Conservation (phyloP, 148 eudicot genomes). For the Rhododendron griersonianum region DNA sequence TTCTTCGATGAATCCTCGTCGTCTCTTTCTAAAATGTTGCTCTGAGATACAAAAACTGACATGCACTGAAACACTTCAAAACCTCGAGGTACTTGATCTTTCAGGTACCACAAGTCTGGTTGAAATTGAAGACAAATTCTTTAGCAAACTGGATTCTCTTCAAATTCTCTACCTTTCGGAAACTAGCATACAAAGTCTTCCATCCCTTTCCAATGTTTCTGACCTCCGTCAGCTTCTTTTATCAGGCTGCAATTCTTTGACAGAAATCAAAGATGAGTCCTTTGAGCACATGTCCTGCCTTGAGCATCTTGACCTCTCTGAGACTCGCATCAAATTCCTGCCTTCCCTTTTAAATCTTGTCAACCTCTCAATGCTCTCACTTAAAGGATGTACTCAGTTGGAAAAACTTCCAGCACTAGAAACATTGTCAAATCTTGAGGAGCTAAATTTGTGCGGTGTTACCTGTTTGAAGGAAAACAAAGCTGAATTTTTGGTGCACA, state of each 20-base stretch:
- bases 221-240: background rate
- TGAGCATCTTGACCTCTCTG: slow-evolving; percentile 24
- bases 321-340: slow-evolving; percentile 11
- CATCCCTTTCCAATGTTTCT: background rate
- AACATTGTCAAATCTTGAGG: slow-evolving; percentile 15
- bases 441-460: slow-evolving; percentile 25
- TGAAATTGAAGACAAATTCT: background rate
- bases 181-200: background rate
- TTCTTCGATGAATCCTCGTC: slow-evolving; percentile 16
- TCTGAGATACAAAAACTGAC: background rate
- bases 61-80: background rate
- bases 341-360: slow-evolving; percentile 19
- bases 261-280: slow-evolving; percentile 11
- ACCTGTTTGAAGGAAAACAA: background rate
- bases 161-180: background rate
- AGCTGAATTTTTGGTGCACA: slow-evolving; percentile 13
- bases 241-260: slow-evolving; percentile 14
- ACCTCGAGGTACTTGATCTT: slow-evolving; percentile 23
- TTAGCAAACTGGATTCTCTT: background rate
- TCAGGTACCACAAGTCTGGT: slow-evolving; percentile 6
- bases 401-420: background rate
- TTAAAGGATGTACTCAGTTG: slow-evolving; percentile 16
- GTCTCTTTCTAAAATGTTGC: slow-evolving; percentile 14
- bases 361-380: slow-evolving; percentile 20
- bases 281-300: slow-evolving; percentile 29